A percentile compares a stretch with the other conserved stretches of the same genome.
Evolutionary conservation across 2,329 filamentous ascomycete genomes (phyloP).

Genomic region (Westerdykella ornata): DNA sequence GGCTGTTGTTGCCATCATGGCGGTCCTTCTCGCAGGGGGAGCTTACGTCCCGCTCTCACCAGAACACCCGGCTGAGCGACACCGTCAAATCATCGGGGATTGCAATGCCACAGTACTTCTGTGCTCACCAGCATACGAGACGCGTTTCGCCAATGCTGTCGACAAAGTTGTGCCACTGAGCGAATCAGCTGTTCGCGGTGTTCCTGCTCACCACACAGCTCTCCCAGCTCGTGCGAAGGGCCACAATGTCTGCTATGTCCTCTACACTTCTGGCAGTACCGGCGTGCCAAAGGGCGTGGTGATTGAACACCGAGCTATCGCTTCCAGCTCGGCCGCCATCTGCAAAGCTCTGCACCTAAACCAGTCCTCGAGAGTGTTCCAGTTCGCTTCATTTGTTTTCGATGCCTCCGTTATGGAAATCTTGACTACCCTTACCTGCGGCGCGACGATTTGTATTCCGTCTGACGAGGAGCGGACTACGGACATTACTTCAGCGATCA

Average conservation of each 20-base stretch:
- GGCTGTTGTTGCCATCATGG: slow-evolving; percentile 35
- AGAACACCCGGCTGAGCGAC: slow-evolving; percentile 21
- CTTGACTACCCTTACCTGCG: slow-evolving; percentile 26
- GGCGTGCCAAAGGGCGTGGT: slow-evolving; percentile 29
- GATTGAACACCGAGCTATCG: slow-evolving; percentile 25
- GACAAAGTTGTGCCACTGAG: slow-evolving; percentile 15
- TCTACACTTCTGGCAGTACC: slow-evolving; percentile 33
- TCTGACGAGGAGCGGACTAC: slow-evolving; percentile 39
- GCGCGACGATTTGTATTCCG: slow-evolving; percentile 31
- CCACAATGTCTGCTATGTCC: slow-evolving; percentile 21
- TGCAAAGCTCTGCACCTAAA: slow-evolving; percentile 24
- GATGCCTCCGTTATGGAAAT: slow-evolving; percentile 32
- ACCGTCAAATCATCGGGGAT: slow-evolving; percentile 24
- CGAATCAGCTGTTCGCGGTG: slow-evolving; percentile 12
- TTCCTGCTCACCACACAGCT: slow-evolving; percentile 8
- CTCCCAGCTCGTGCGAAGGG: slow-evolving; percentile 13
- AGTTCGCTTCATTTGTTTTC: slow-evolving; percentile 33
- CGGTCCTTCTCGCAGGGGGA: slow-evolving; percentile 31
- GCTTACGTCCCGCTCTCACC: slow-evolving; percentile 28
- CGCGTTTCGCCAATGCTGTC: slow-evolving; percentile 14
- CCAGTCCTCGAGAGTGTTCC: slow-evolving; percentile 26
- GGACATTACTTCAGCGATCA: slow-evolving; percentile 38
- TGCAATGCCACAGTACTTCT: slow-evolving; percentile 23
- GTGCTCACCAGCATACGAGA: slow-evolving; percentile 21
- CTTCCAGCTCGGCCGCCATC: slow-evolving; percentile 24